phyloP scores from a whole-genome alignment of 2,329 filamentous ascomycete genomes.

The Drechslerella coelobrocha region DNA sequence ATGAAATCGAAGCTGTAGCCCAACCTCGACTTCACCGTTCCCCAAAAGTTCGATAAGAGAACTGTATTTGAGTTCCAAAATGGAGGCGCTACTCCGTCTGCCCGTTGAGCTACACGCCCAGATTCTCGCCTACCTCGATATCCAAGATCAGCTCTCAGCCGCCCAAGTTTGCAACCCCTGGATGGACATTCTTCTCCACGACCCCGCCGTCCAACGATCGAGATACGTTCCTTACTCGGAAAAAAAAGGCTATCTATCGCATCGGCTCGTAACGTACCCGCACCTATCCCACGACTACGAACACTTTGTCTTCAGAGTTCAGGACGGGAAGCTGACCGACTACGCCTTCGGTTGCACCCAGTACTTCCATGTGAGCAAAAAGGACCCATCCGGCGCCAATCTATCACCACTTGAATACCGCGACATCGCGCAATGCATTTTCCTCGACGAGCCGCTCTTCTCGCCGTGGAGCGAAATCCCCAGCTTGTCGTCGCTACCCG shows the following conservation, averaged over 20 bases:
- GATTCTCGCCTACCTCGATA: slow-evolving; percentile 12
- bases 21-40: too few species aligned
- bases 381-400: too few species aligned
- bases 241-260: neutral
- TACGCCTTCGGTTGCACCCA: neutral
- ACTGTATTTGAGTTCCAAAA: neutral
- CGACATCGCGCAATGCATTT: slow-evolving; percentile 10
- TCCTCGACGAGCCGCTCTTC: slow-evolving; percentile 24
- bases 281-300: neutral
- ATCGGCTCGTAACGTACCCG: neutral
- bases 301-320: slow-evolving; percentile 17
- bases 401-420: neutral
- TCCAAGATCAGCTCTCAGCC: slow-evolving; percentile 17
- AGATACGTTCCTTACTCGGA: slow-evolving; percentile 3
- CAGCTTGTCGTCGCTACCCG: neutral
- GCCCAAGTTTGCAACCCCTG: neutral
- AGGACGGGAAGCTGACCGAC: slow-evolving; percentile 3
- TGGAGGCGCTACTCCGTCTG: neutral
- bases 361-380: too few species aligned
- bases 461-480: neutral
- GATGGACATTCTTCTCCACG: slow-evolving; percentile 15
- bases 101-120: slow-evolving; percentile 13
- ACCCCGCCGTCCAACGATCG: neutral
- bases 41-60: too few species aligned
- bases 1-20: too few species aligned